phyloP scores from a whole-genome alignment of 2,329 filamentous ascomycete species.

The Coniochaeta sp. region DNA sequence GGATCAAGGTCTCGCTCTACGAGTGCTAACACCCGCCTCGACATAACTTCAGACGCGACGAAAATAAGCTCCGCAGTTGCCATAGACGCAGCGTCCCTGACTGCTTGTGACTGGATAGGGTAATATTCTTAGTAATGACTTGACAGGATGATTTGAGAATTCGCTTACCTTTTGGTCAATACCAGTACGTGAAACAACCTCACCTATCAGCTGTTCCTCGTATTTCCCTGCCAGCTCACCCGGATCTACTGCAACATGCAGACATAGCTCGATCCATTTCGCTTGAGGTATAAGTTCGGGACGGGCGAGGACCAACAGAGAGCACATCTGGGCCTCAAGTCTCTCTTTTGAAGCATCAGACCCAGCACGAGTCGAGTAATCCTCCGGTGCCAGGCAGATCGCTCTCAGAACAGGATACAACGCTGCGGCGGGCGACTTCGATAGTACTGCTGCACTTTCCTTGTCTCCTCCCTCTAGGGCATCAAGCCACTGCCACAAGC shows the following conservation, averaged over 20 bases:
- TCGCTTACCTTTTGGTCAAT: conserved; percentile 42
- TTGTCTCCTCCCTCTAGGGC: conserved; percentile 65
- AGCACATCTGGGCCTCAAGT: conserved; percentile 65
- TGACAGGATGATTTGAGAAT: conserved; percentile 18
- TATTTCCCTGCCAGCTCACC: conserved; percentile 64
- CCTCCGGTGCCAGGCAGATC: conserved; percentile 54
- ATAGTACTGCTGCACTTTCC: conserved; percentile 61
- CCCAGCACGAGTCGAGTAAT: conserved; percentile 32
- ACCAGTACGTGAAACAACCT: conserved; percentile 50
- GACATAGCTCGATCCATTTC: conserved; percentile 84
- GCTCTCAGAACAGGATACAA: conserved; percentile 55
- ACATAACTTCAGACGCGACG: conserved; percentile 77
- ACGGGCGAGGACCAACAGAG: conserved; percentile 70
- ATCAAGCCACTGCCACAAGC: conserved; percentile 74
- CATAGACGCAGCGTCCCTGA: conserved; percentile 68
- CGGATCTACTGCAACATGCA: conserved; percentile 75
- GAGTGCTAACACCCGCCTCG: conserved; percentile 66
- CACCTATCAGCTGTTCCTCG: conserved; percentile 56
- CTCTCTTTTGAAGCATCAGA: conserved; percentile 35
- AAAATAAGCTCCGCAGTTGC: conserved; percentile 90
- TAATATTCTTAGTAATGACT: conserved; percentile 8
- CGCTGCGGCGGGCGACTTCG: conserved; percentile 57
- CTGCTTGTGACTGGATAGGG: conserved; percentile 22
- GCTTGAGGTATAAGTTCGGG: conserved; percentile 68
- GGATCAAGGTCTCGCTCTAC: conserved; percentile 68